Conservation (phyloP, 179 eudicot genomes). For the Beta corolliflora region DNA sequence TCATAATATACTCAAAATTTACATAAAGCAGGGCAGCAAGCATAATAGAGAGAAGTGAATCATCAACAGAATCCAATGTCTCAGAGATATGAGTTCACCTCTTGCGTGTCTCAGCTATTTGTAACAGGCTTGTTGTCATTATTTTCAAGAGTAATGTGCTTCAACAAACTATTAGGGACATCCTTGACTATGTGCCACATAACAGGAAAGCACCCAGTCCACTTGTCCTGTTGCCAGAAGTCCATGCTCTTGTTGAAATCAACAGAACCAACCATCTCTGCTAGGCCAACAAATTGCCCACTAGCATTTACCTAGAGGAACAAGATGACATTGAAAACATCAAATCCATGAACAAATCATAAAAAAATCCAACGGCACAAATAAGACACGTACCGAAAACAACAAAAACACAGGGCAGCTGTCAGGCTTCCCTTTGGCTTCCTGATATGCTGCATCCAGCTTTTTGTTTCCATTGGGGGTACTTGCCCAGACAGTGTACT, state of each 20-base stretch:
- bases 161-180: slow-evolving; percentile 83
- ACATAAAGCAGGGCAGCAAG: not conserved
- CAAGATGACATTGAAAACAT: not conserved
- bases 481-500: slow-evolving; percentile 89
- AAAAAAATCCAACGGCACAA: not conserved
- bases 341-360: not conserved
- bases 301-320: slow-evolving; percentile 76
- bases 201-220: slow-evolving; percentile 89
- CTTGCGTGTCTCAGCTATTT: slow-evolving; percentile 97
- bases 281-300: slow-evolving; percentile 95
- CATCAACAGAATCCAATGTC: not conserved
- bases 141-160: slow-evolving; percentile 80
- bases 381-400: slow-evolving; percentile 59
- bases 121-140: slow-evolving; percentile 95
- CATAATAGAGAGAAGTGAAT: not conserved
- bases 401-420: slow-evolving; percentile 79
- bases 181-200: slow-evolving; percentile 98
- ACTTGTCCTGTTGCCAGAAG: slow-evolving; percentile 98
- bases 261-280: slow-evolving; percentile 89
- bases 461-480: slow-evolving; percentile 96
- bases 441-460: slow-evolving; percentile 83
- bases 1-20: not conserved
- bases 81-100: slow-evolving; percentile 45
- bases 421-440: slow-evolving; percentile 64
- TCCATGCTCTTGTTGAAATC: slow-evolving; percentile 85